These are phyloP conservation scores for Cinnamomum chago DNA, from an alignment of 164 flowering plant species.

Conservation along the genomic window DNA sequence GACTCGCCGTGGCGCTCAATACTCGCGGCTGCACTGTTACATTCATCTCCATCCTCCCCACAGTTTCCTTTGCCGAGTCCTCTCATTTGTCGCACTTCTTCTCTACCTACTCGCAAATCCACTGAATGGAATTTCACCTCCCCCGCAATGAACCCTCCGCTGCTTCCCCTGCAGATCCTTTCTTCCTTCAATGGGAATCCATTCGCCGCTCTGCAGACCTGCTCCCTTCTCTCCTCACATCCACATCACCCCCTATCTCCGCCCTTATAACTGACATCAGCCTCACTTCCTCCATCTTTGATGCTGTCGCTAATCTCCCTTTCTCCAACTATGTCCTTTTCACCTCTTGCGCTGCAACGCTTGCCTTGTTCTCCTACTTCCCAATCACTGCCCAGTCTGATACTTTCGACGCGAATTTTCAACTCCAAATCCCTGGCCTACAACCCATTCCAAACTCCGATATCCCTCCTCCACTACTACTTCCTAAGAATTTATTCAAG, in stretches of 20 bases:
- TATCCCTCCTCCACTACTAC: constrained; percentile 25
- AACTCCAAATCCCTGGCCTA: constrained; percentile 24
- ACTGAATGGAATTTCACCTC: constrained; percentile 13
- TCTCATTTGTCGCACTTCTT: constrained; percentile 13
- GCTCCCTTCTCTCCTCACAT: constrained; percentile 24
- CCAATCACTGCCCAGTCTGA: constrained; percentile 7
- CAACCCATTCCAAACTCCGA: constrained; percentile 30
- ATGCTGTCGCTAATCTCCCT: background rate
- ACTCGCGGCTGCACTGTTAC: constrained; percentile 14
- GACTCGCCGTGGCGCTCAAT: constrained; percentile 17
- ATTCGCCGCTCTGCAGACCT: constrained; percentile 33
- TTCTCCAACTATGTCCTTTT: constrained; percentile 33
- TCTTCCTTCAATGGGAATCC: constrained; percentile 34
- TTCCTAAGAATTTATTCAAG: constrained; percentile 18
- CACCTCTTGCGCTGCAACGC: constrained; percentile 39
- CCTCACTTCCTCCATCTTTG: constrained; percentile 2
- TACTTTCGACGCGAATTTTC: background rate
- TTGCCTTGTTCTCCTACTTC: constrained; percentile 23
- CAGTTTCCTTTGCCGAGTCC: constrained; percentile 21
- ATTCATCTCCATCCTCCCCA: constrained; percentile 16
- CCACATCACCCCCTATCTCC: constrained; percentile 22
- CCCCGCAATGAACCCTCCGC: constrained; percentile 13
- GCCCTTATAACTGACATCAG: constrained; percentile 21
- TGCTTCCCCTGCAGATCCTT: constrained; percentile 29
- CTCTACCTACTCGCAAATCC: constrained; percentile 16